Conservation (phyloP, 306 rosid species). For the Dryas alaskensis region DNA sequence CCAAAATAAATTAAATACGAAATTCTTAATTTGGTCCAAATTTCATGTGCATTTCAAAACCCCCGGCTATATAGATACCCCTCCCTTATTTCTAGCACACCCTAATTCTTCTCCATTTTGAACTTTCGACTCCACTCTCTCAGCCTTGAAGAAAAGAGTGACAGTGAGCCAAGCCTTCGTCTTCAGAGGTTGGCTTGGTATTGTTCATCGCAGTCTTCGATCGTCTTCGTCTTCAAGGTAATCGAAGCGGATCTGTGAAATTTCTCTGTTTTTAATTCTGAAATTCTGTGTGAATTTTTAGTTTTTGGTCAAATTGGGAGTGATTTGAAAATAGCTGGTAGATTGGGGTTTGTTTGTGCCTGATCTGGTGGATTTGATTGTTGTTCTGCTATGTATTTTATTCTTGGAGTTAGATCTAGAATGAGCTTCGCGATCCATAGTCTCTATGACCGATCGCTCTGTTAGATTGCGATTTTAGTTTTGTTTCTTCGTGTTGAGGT, state of each 20-base stretch:
- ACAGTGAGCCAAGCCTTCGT: constrained; percentile 19
- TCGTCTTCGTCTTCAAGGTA: constrained; percentile 17
- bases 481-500: constrained; percentile 6
- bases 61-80: constrained; percentile 23
- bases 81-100: constrained; percentile 2
- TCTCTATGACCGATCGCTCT: background rate
- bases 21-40: constrained; percentile 24
- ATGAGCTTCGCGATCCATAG: background rate
- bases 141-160: background rate
- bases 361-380: constrained; percentile 38
- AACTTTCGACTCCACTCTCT: constrained; percentile 1
- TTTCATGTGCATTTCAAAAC: constrained; percentile 39
- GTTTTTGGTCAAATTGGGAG: constrained; percentile 16
- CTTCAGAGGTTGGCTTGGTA: constrained; percentile 23
- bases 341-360: constrained; percentile 16
- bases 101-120: constrained; percentile 23
- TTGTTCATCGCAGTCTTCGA: constrained; percentile 7
- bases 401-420: constrained; percentile 32
- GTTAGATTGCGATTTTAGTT: background rate
- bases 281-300: background rate
- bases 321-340: constrained; percentile 14
- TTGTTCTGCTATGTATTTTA: background rate
- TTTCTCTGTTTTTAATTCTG: background rate
- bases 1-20: background rate
- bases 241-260: constrained; percentile 12